These are phyloP conservation scores for Penicillium bialowiezense DNA, from an alignment of 495 filamentous ascomycete species.

Conservation along the genomic window DNA sequence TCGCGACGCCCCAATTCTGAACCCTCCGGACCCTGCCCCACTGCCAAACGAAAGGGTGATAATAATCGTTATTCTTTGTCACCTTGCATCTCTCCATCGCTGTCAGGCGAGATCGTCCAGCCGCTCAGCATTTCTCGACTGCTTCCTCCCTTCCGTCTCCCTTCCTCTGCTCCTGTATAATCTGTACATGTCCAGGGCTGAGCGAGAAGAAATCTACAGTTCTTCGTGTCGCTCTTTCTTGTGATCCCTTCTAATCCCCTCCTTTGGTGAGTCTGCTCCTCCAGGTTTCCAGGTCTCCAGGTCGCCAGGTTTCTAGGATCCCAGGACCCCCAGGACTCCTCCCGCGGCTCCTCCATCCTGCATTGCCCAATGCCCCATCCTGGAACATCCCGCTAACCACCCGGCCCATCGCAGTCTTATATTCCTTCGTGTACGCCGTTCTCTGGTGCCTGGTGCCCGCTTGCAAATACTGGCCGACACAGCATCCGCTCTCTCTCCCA, in stretches of 20 bases:
- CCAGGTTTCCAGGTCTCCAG: neutral
- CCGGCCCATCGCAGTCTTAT: constrained; percentile 18
- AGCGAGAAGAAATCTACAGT: constrained; percentile 11
- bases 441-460: constrained; percentile 31
- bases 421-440: constrained; percentile 31
- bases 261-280: constrained; percentile 27
- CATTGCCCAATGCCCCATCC: neutral
- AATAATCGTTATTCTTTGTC: constrained; percentile 31
- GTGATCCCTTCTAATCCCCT: constrained; percentile 20
- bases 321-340: neutral
- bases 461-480: constrained; percentile 26
- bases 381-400: constrained; percentile 15
- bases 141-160: constrained; percentile 31
- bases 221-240: constrained; percentile 11
- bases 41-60: constrained; percentile 35
- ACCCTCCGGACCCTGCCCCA: constrained; percentile 28
- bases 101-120: constrained; percentile 11
- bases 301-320: neutral
- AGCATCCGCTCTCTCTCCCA: constrained; percentile 8
- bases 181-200: constrained; percentile 37
- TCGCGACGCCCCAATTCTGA: constrained; percentile 34
- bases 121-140: constrained; percentile 28
- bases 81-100: constrained; percentile 36
- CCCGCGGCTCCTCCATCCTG: neutral
- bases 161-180: constrained; percentile 29